Conservation (phyloP, 2,329 filamentous ascomycete species). For the Fusarium compactum region DNA sequence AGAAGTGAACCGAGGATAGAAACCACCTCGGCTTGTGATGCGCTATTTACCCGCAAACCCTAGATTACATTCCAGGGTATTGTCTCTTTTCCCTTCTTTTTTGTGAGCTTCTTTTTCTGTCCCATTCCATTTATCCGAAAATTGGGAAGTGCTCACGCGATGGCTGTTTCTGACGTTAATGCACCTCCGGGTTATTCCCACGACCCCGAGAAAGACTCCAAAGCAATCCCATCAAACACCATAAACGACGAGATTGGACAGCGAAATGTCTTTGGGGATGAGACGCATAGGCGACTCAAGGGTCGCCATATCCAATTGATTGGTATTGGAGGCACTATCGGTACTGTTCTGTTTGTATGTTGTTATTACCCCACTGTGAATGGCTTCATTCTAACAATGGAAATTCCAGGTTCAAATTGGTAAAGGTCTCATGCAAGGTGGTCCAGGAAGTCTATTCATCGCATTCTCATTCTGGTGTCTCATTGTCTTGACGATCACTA, state of each 20-base stretch:
- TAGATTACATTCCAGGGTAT: neutral
- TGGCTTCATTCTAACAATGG: neutral
- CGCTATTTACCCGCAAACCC: slow-evolving; percentile 17
- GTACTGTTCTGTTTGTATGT: slow-evolving; percentile 68
- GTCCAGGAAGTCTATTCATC: slow-evolving; percentile 68
- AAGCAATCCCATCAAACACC: neutral
- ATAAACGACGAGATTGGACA: slow-evolving; percentile 3
- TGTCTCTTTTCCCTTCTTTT: neutral
- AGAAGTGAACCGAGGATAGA: neutral
- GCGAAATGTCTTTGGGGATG: slow-evolving; percentile 23
- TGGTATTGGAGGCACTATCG: slow-evolving; percentile 74
- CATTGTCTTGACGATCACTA: slow-evolving; percentile 70
- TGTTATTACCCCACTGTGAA: neutral
- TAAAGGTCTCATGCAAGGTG: slow-evolving; percentile 67
- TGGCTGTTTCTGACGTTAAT: slow-evolving; percentile 29
- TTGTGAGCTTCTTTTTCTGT: neutral
- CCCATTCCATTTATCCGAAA: neutral
- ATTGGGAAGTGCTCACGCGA: neutral
- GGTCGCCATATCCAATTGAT: slow-evolving; percentile 70
- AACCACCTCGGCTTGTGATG: slow-evolving; percentile 19
- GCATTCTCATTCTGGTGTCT: slow-evolving; percentile 73
- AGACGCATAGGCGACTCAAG: slow-evolving; percentile 66
- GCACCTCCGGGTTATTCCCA: slow-evolving; percentile 41
- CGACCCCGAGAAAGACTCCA: slow-evolving; percentile 40
- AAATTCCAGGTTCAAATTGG: slow-evolving; percentile 64